Conservation (phyloP, 2,329 filamentous ascomycete species). For the Aulographum hederae region DNA sequence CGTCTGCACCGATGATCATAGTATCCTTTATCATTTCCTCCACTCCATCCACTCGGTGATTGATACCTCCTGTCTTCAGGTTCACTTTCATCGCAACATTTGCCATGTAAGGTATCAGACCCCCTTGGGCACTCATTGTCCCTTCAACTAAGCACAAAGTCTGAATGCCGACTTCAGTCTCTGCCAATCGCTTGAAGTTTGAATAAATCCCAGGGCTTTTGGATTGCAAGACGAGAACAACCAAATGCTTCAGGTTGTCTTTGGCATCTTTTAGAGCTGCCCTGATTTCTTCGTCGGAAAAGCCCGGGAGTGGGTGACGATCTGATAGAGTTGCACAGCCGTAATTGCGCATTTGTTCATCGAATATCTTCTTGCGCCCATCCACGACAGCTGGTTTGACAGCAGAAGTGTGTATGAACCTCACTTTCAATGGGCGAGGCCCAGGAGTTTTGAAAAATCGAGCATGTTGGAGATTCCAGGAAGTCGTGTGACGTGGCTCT, state of each 20-base stretch:
- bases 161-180: slow-evolving; percentile 47
- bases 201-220: slow-evolving; percentile 40
- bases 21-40: slow-evolving; percentile 31
- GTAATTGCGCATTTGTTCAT: too few species aligned
- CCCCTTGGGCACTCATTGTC: background rate
- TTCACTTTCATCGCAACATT: slow-evolving; percentile 55
- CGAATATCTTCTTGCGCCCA: too few species aligned
- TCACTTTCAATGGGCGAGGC: too few species aligned
- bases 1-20: slow-evolving; percentile 78
- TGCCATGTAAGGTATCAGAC: slow-evolving; percentile 10
- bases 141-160: slow-evolving; percentile 42
- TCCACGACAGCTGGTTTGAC: too few species aligned
- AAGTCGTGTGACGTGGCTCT: too few species aligned
- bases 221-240: slow-evolving; percentile 41
- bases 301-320: too few species aligned
- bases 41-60: slow-evolving; percentile 43
- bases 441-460: too few species aligned
- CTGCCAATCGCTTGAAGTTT: slow-evolving; percentile 47
- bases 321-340: too few species aligned
- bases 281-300: too few species aligned
- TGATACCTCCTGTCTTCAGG: slow-evolving; percentile 56
- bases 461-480: too few species aligned
- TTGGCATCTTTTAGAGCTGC: background rate
- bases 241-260: slow-evolving; percentile 22
- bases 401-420: too few species aligned